Percentiles rank a stretch among this genome's conserved stretches.
These are phyloP conservation scores for Eutrema heterophyllum DNA, from an alignment of 345 rosid species.

Conservation along the genomic window DNA sequence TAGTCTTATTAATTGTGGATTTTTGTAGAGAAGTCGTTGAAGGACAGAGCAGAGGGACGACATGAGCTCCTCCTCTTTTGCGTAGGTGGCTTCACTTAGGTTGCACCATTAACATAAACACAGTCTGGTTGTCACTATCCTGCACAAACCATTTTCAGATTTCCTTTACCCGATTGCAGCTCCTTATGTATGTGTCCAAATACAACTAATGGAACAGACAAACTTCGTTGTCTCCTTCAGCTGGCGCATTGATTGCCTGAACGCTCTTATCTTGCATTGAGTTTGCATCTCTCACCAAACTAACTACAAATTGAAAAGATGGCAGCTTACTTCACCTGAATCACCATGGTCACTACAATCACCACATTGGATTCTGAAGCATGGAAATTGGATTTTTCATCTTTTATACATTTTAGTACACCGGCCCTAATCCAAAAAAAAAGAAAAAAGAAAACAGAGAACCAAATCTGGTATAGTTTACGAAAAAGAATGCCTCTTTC, in stretches of 20 bases:
- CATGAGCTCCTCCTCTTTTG: no score
- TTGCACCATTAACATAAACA: conserved; percentile 71
- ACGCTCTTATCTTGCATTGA: neutral
- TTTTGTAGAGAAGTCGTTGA: no score
- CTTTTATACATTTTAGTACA: no score
- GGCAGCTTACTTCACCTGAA: conserved; percentile 47
- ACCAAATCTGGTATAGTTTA: no score
- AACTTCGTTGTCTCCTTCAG: conserved; percentile 43
- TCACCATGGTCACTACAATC: conserved; percentile 65
- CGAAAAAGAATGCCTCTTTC: no score
- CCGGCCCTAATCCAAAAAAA: no score
- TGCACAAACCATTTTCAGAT: conserved; percentile 59
- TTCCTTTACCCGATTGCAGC: conserved; percentile 57
- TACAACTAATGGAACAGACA: conserved; percentile 51
- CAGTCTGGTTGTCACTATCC: conserved; percentile 39
- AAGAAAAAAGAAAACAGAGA: no score
- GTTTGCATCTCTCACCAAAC: neutral
- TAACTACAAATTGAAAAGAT: neutral
- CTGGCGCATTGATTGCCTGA: conserved; percentile 60
- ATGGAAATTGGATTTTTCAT: no score
- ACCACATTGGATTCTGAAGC: no score
- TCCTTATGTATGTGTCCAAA: conserved; percentile 93
- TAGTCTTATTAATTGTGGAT: no score
- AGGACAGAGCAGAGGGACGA: no score
- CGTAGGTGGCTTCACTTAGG: no score